Conservation (phyloP, 345 rosid genomes). For the Brassica juncea region DNA sequence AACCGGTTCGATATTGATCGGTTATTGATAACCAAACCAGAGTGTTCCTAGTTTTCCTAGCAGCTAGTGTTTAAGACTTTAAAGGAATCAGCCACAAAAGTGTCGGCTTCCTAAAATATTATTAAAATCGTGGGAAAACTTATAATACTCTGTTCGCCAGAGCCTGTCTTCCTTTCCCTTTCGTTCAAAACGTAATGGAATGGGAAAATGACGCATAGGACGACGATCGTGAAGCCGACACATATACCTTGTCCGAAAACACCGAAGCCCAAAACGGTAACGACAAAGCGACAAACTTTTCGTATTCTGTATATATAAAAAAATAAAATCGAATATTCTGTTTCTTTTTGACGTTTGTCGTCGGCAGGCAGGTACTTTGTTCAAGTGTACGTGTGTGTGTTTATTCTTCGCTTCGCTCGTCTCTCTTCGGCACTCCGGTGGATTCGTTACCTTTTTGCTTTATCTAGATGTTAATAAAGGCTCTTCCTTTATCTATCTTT, state of each 20-base stretch:
- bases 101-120: not conserved
- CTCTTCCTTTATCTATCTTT: conserved; percentile 13
- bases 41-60: not conserved
- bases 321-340: not conserved
- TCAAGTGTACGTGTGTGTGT: conserved; percentile 24
- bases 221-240: conserved; percentile 24
- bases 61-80: not conserved
- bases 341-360: conserved; percentile 21
- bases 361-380: not conserved
- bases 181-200: conserved; percentile 22
- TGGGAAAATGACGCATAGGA: conserved; percentile 15
- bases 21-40: not conserved
- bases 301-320: conserved; percentile 4
- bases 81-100: not conserved
- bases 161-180: not conserved
- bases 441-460: conserved; percentile 8
- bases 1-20: not conserved
- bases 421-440: not conserved
- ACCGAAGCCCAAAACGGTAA: conserved; percentile 22
- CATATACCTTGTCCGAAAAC: conserved; percentile 8
- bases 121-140: too few relatives aligned
- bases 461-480: conserved; percentile 26
- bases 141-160: not conserved
- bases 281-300: conserved; percentile 27
- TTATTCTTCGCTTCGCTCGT: conserved; percentile 15